A percentile compares a stretch with the other conserved stretches of the same genome.
These are phyloP conservation scores for Trifolium repens DNA, from an alignment of 306 rosid species.

Conservation along the genomic window DNA sequence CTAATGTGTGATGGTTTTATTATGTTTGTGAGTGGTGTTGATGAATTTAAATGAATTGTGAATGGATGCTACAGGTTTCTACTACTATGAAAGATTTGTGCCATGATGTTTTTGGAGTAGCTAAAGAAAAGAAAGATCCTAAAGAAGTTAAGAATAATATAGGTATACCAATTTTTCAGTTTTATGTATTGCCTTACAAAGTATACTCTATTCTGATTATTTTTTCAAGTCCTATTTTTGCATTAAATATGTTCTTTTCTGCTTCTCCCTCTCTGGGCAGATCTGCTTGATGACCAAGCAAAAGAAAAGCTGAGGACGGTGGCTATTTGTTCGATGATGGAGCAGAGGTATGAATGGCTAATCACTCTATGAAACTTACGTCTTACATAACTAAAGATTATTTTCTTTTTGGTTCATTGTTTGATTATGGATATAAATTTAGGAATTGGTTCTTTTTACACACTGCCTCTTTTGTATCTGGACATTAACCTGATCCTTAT, in stretches of 20 bases:
- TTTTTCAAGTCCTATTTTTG: not conserved
- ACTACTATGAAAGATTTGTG: slow-evolving; percentile 87
- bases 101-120: slow-evolving; percentile 71
- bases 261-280: slow-evolving; percentile 40
- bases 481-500: not conserved
- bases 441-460: not conserved
- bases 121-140: slow-evolving; percentile 83
- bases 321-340: slow-evolving; percentile 81
- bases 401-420: slow-evolving; percentile 1
- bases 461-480: not conserved
- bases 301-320: slow-evolving; percentile 81
- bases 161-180: slow-evolving; percentile 50
- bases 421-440: not conserved
- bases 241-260: not conserved
- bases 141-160: slow-evolving; percentile 72
- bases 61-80: slow-evolving; percentile 60
- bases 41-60: slow-evolving; percentile 8
- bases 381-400: not conserved
- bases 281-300: slow-evolving; percentile 77
- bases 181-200: not conserved
- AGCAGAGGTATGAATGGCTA: slow-evolving; percentile 59
- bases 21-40: not conserved
- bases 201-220: not conserved
- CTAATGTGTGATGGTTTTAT: not conserved
- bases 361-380: not conserved